A percentile compares a stretch with the other conserved stretches of the same genome.
phyloP scores from a whole-genome alignment of 306 rosid species.

The Begonia loranthoides region DNA sequence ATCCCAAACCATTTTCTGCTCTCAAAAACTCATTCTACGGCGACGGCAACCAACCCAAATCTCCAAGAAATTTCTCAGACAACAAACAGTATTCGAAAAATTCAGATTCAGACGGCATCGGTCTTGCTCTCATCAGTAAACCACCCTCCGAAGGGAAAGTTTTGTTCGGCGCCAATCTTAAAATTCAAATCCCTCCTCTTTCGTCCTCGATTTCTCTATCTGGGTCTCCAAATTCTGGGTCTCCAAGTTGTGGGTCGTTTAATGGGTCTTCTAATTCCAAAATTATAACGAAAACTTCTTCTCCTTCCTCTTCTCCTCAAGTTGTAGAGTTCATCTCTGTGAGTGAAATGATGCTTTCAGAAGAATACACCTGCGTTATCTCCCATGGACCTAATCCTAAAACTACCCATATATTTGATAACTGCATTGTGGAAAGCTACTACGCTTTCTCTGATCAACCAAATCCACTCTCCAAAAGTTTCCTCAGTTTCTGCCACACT shows the following conservation, averaged over 20 bases:
- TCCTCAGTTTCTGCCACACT: constrained; percentile 69
- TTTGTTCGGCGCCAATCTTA: constrained; percentile 36
- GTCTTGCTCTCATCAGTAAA: not conserved
- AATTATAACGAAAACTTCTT: too few relatives aligned
- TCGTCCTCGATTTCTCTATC: constrained; percentile 5
- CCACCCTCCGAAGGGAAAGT: constrained; percentile 12
- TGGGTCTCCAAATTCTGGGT: constrained; percentile 16
- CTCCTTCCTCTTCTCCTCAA: too few relatives aligned
- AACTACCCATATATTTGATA: constrained; percentile 69
- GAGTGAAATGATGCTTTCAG: constrained; percentile 68
- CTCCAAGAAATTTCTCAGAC: constrained; percentile 14
- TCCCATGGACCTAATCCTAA: constrained; percentile 64
- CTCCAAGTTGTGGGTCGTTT: not conserved
- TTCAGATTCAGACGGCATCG: not conserved
- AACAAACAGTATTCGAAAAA: not conserved
- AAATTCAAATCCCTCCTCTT: constrained; percentile 3
- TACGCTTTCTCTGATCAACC: constrained; percentile 19
- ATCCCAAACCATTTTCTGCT: constrained; percentile 19
- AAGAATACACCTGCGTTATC: constrained; percentile 81
- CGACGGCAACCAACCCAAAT: constrained; percentile 7
- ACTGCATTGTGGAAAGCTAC: constrained; percentile 52
- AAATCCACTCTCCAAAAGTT: constrained; percentile 22
- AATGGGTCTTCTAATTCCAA: too few relatives aligned
- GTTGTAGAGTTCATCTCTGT: constrained; percentile 14
- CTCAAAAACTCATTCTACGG: constrained; percentile 16